Evolutionary conservation across 2,329 filamentous ascomycete genomes (phyloP).

Genomic region (Curvularia verruculosa): DNA sequence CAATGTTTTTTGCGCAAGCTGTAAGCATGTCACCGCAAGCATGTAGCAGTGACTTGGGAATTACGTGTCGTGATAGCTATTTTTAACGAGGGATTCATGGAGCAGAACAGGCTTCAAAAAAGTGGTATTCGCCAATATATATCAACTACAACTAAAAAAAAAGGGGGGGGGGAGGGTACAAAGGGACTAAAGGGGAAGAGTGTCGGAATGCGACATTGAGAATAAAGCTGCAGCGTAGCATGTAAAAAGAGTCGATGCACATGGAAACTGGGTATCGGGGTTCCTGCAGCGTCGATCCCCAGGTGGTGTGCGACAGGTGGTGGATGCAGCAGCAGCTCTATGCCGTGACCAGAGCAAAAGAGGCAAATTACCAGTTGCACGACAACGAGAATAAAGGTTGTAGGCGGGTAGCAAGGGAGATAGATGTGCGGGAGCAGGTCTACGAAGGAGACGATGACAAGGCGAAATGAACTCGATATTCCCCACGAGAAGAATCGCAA

Average conservation of each 20-base stretch:
- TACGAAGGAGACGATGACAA: background rate
- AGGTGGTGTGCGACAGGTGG: constrained; percentile 8
- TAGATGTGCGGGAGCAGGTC: background rate
- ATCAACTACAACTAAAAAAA: background rate
- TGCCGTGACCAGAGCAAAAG: constrained; percentile 1
- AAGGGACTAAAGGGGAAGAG: background rate
- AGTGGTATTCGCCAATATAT: background rate
- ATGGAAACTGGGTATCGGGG: background rate
- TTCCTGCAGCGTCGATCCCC: constrained; percentile 14
- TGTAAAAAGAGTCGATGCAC: background rate
- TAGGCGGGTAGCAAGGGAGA: background rate
- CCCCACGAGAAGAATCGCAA: background rate
- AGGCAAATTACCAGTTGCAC: constrained; percentile 1
- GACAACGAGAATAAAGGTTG: background rate
- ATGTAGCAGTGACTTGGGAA: background rate
- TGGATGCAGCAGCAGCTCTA: background rate
- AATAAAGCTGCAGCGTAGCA: background rate
- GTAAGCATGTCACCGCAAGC: background rate
- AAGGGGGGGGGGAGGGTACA: too few species aligned
- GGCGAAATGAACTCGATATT: background rate
- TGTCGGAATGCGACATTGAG: background rate
- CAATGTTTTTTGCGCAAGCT: background rate
- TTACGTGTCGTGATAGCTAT: background rate
- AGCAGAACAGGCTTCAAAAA: background rate
- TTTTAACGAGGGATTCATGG: background rate